Evolutionary conservation across 163 green algal species (phyloP).

Genomic region (Chlamydomonas reinhardtii): DNA sequence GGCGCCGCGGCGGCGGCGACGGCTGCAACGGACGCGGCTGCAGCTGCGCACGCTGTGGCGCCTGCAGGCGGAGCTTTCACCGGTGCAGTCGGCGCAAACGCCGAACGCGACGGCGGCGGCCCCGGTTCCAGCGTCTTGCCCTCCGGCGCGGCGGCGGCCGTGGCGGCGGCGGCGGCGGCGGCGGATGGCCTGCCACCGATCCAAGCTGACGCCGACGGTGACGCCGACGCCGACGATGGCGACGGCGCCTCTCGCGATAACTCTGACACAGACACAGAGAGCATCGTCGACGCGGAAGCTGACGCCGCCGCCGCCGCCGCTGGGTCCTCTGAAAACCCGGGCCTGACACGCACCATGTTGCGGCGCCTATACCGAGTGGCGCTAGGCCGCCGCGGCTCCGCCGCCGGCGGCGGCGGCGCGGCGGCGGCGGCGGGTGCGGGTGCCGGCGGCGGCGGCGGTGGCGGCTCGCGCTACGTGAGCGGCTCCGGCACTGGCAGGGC

Average conservation of each 20-base stretch:
- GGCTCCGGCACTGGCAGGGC: not conserved
- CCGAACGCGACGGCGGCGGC: too few species aligned
- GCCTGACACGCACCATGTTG: constrained; percentile 24
- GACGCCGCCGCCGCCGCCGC: not conserved
- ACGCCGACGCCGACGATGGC: not conserved
- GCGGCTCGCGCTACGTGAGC: not conserved
- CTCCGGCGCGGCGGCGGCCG: too few species aligned
- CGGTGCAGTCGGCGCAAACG: too few species aligned
- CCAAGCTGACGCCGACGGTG: too few species aligned
- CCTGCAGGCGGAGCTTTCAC: too few species aligned
- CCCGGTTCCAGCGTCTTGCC: too few species aligned
- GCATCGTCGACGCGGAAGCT: not conserved
- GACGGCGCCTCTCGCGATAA: not conserved
- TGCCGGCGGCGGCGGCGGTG: not conserved
- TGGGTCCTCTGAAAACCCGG: not conserved
- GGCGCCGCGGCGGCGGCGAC: too few species aligned
- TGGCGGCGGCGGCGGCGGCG: too few species aligned
- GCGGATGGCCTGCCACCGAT: not conserved
- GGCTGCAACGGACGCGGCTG: too few species aligned
- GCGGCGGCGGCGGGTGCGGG: not conserved
- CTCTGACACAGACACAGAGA: not conserved
- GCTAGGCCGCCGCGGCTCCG: constrained; percentile 1
- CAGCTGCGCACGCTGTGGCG: too few species aligned
- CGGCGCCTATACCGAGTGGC: constrained; percentile 16
- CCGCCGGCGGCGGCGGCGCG: not conserved